phyloP scores from a whole-genome alignment of 2,329 filamentous ascomycete genomes.

The Plectosphaerella plurivora region DNA sequence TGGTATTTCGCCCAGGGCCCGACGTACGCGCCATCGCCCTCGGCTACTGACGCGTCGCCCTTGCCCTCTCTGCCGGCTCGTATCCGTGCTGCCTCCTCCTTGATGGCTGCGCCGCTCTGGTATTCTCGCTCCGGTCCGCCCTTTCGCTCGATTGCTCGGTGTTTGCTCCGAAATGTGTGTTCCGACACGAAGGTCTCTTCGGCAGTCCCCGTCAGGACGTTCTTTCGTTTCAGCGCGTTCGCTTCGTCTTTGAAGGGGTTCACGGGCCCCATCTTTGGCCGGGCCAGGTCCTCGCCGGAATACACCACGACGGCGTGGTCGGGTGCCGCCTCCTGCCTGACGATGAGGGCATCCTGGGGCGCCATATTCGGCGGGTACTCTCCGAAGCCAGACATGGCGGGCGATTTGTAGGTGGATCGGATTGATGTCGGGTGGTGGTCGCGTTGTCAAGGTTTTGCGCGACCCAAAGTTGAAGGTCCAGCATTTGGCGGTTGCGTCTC shows the following conservation, averaged over 20 bases:
- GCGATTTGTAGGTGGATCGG: neutral
- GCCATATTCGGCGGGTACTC: slow-evolving; percentile 64
- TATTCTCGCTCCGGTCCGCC: slow-evolving; percentile 54
- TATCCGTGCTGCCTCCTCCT: slow-evolving; percentile 65
- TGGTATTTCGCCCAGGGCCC: slow-evolving; percentile 91
- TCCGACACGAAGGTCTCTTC: slow-evolving; percentile 88
- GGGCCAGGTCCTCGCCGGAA: slow-evolving; percentile 68
- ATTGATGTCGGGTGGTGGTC: neutral
- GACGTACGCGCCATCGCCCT: slow-evolving; percentile 83
- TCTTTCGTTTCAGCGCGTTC: slow-evolving; percentile 65
- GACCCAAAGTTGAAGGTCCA: neutral
- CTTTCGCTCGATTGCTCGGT: slow-evolving; percentile 73
- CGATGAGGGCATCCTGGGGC: slow-evolving; percentile 58
- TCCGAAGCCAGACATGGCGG: slow-evolving; percentile 54
- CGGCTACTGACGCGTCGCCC: slow-evolving; percentile 76
- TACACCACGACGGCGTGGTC: slow-evolving; percentile 60
- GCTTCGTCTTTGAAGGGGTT: slow-evolving; percentile 70
- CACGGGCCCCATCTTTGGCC: slow-evolving; percentile 61
- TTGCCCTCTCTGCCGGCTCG: slow-evolving; percentile 77
- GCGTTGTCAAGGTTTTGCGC: slow-evolving; percentile 5
- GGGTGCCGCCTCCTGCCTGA: slow-evolving; percentile 48
- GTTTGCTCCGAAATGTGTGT: slow-evolving; percentile 81
- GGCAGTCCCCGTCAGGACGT: slow-evolving; percentile 78
- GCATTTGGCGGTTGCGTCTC: no score
- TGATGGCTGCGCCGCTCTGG: slow-evolving; percentile 52